These are phyloP conservation scores for Salix caprea DNA, from an alignment of 345 rosid species.

Conservation along the genomic window DNA sequence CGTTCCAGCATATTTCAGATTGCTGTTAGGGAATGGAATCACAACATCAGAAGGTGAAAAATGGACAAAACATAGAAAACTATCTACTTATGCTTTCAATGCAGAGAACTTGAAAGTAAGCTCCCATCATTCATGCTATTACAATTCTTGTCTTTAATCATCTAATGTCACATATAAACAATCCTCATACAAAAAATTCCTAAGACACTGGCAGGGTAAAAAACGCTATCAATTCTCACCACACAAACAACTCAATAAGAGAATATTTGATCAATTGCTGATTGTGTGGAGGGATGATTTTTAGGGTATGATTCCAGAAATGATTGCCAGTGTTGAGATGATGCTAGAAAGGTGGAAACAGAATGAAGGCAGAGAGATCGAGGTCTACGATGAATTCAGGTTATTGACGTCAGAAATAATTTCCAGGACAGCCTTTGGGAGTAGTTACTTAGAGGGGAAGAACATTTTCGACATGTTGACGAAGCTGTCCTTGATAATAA, in stretches of 20 bases:
- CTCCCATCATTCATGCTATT: too few species aligned
- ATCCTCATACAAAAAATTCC: neutral
- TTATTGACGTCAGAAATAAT: slow-evolving; percentile 47
- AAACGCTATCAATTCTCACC: too few species aligned
- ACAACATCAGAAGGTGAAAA: slow-evolving; percentile 27
- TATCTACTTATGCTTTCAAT: slow-evolving; percentile 48
- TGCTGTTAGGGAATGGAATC: slow-evolving; percentile 40
- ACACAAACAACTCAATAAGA: too few species aligned
- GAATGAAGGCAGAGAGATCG: slow-evolving; percentile 33
- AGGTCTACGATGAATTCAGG: slow-evolving; percentile 35
- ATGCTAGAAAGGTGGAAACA: slow-evolving; percentile 42
- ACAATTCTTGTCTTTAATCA: too few species aligned
- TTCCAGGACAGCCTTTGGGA: slow-evolving; percentile 50
- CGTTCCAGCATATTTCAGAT: neutral
- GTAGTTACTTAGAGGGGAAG: slow-evolving; percentile 42
- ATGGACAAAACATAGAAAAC: slow-evolving; percentile 40
- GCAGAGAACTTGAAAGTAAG: slow-evolving; percentile 40
- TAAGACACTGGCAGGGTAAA: too few species aligned
- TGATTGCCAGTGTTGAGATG: slow-evolving; percentile 33
- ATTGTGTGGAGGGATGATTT: neutral
- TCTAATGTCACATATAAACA: too few species aligned
- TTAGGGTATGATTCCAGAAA: slow-evolving; percentile 33
- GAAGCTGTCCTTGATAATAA: slow-evolving; percentile 10
- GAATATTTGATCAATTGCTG: too few species aligned
- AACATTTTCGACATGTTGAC: slow-evolving; percentile 34